Base-by-base conservation (phyloP, 306 rosid species). In the Prunus dulcis region DNA sequence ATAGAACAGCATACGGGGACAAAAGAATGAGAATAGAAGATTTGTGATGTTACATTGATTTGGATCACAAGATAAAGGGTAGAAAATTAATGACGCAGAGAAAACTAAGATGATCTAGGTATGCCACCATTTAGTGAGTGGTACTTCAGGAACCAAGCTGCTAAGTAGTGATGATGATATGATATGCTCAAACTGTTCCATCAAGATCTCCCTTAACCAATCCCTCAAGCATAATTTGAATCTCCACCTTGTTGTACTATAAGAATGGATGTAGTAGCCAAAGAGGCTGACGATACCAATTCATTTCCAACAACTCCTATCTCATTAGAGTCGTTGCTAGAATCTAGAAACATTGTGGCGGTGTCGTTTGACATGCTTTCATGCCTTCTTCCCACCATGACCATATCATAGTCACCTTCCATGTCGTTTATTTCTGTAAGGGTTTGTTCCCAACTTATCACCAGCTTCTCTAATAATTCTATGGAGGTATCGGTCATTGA, bases 271-370 rank as follows among this genome's bases (percentile, higher is more conserved):
- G 81, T 68, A 2, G 62, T 80, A 0, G 82, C 17, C 3, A 82
- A 62, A 50, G 78, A 83, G 70, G 69, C 78, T 0, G 87, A 81
- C 19, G 85, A 71, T 52, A 86, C 87, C 20, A 83, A 17, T 0
- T 67, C 49, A 34, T 86, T 85, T 22, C 87, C 89, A 1, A 86
- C 17, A 27, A 78, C 67, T 11, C 89, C 89, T 11, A 86, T 19
- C 51, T 83, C 87, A 17, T 86, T 79, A 8, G 23, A 67, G 73
- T 86, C 87, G 9, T 76, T 34, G 41, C 41, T 75, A 76, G 78
- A 78, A 15, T 86, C 87, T 13, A 79, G 58, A 5, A 81, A 25
- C 0, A 78, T 7, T 49, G 67, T 20, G 80, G 41, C 9, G 41
- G 60, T 2, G 86, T 72, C 66, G n/a, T 75, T 45, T 75, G 79